Evolutionary conservation across 148 eudicot genomes (phyloP), one percentile per base, ranked within the genome.

Genomic region (Drosera capensis): DNA sequence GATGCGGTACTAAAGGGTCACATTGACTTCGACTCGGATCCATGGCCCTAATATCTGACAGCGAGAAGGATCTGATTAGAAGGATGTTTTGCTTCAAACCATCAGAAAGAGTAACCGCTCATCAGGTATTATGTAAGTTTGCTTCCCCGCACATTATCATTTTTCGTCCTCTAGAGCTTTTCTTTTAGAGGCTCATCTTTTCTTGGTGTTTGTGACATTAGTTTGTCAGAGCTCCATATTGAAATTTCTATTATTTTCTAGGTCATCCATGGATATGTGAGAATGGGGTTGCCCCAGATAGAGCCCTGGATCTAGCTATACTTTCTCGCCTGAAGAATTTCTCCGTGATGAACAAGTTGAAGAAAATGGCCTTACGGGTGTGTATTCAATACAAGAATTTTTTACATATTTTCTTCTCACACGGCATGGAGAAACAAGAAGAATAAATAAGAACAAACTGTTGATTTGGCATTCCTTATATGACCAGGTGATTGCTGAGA

Each of bases 221-320:
- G 20, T 41, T 15, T 41, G 2, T 15, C 11, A 17, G 21, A 19
- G 21, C 14, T 17, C 12, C 8, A 18, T 9, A 14, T 4, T 7
- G 7, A 1, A 23, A 14, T 17, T 20, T 41, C 3, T 19, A 3
- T 7, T 19, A 1, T 41, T 12, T 29, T 40, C 4, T 51, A 90
- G 97, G 95, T 70, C 93, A 84, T 80, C 97, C 97, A 56, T 90
- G 97, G 97, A 80, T 84, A 51, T 90, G 86, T 40, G 85, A 90
- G 77, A 80, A 85, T 59, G 97, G 97, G 60, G 95, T 90, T 67
- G 97, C 97, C 8, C 95, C 95, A 31, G 93, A 84, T 62, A 78
- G 80, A 71, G 77, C 93, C 51, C 64, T 84, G 63, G 97, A 90
- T 66, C 71, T 93, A 46, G 97, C 95, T 58, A 93, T 80, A 26